Base-by-base conservation (phyloP, 345 rosid species). In the Rhizophora apiculata region DNA sequence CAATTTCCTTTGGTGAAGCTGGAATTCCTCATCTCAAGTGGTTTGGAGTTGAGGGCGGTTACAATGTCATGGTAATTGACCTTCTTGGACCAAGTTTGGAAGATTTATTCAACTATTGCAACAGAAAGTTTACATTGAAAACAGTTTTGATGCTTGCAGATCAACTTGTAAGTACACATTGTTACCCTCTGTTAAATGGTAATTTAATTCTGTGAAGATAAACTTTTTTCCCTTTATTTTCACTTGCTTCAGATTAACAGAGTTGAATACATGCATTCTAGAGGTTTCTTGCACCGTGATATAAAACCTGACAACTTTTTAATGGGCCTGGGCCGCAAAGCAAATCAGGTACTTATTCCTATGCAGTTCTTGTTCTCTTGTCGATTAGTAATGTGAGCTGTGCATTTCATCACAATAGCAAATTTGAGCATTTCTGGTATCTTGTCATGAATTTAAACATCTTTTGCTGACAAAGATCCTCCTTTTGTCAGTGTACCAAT, bases 51-150 rank as follows among this genome's bases (percentile, higher is more conserved):
- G 92, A 90, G 74, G 86, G 82, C 34, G 96, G 88, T 22, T 90
- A 90, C 80, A 90, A 84, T 75, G 79, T 86, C 32, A 90, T 90
- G 96, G 96, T 88, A 57, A 88, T 90, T 70, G 96, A 90, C 73
- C 92, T 90, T 68, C 94, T 90, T 76, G 94, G 96, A 11, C 96
- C 96, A 20, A 90, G 96, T 82, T 83, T 90, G 82, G 96, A 90
- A 77, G 96, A 90, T 79, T 66, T 90, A 72, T 90, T 90, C 84
- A 88, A 87, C 81, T 90, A 84, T 61, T 88, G 96, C 84, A 87
- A 79, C 69, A 76, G 94, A 78, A 87, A 81, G 72, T 84, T 90
- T 37, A 77, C 96, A 56, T 78, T 90, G 81, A 90, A 90, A 77
- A 75, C 96, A 29, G 96, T 90, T 15, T 73, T 90, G 72, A 90